Percentiles rank a stretch among this genome's conserved stretches.
phyloP scores from a whole-genome alignment of 176 grass and related monocot genomes.

The Triticum turgidum region DNA sequence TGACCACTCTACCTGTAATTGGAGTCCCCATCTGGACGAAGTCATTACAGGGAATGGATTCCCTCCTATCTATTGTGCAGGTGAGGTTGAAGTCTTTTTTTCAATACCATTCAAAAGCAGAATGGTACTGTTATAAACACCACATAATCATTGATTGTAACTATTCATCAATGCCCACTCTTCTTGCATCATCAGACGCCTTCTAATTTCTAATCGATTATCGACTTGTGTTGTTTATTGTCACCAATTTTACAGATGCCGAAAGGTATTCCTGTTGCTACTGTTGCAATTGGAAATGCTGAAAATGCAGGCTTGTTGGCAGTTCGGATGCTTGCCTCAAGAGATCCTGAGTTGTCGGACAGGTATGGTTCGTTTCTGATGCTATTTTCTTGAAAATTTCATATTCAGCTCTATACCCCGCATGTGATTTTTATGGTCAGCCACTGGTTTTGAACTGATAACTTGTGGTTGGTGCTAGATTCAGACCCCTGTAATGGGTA shows the following conservation, averaged over 20 bases:
- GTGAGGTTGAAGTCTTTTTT: constrained; percentile 37
- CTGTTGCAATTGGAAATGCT: constrained; percentile 75
- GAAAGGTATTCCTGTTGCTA: constrained; percentile 84
- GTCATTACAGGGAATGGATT: constrained; percentile 68
- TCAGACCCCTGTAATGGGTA: background rate
- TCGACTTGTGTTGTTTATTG: background rate
- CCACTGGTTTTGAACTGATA: background rate
- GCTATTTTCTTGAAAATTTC: constrained; percentile 7
- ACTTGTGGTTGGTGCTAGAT: constrained; percentile 11
- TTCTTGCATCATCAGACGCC: background rate
- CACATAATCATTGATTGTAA: background rate
- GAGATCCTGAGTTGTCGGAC: constrained; percentile 64
- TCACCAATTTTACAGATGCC: constrained; percentile 62
- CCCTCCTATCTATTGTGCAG: constrained; percentile 93
- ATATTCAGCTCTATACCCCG: background rate
- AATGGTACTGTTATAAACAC: constrained; percentile 8
- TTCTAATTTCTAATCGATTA: constrained; percentile 1
- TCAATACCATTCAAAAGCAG: constrained; percentile 10
- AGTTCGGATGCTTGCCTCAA: constrained; percentile 55
- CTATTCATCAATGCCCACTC: background rate
- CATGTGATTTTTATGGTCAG: background rate
- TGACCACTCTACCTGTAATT: constrained; percentile 71
- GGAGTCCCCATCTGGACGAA: constrained; percentile 72
- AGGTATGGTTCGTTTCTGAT: constrained; percentile 38
- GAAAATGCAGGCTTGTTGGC: constrained; percentile 87